These are phyloP conservation scores for Zygoascus hellenicus DNA, from an alignment of 1,139 yeast genomes.

Conservation along the genomic window DNA sequence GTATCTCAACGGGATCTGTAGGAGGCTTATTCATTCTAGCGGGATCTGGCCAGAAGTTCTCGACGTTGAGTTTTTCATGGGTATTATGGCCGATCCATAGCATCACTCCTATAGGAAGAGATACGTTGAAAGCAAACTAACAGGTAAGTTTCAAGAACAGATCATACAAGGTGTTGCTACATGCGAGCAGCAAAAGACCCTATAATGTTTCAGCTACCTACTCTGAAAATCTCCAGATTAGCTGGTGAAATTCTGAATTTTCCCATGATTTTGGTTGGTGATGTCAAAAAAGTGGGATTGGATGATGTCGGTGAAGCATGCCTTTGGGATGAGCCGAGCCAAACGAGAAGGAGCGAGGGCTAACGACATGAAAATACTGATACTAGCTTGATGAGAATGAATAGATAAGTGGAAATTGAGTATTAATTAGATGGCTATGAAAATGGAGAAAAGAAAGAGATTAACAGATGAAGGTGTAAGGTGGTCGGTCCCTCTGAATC, in stretches of 20 bases:
- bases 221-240: slow-evolving; percentile 59
- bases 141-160: not conserved
- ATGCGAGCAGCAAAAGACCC: not conserved
- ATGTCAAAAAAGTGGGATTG: no score
- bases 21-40: slow-evolving; percentile 85
- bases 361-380: no score
- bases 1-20: slow-evolving; percentile 85
- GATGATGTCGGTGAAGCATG: no score
- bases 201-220: slow-evolving; percentile 31
- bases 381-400: no score
- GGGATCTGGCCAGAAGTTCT: slow-evolving; percentile 98
- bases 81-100: slow-evolving; percentile 87
- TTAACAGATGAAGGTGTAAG: no score
- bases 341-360: no score
- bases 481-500: no score
- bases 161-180: not conserved
- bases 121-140: slow-evolving; percentile 75
- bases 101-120: slow-evolving; percentile 86
- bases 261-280: slow-evolving; percentile 3
- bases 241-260: slow-evolving; percentile 18
- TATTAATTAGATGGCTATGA: no score
- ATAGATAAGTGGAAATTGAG: no score
- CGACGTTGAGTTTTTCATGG: slow-evolving; percentile 79
- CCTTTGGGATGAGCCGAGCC: no score
- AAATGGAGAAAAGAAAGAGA: no score